Conservation (phyloP, 306 rosid genomes). For the Coriaria nepalensis region DNA sequence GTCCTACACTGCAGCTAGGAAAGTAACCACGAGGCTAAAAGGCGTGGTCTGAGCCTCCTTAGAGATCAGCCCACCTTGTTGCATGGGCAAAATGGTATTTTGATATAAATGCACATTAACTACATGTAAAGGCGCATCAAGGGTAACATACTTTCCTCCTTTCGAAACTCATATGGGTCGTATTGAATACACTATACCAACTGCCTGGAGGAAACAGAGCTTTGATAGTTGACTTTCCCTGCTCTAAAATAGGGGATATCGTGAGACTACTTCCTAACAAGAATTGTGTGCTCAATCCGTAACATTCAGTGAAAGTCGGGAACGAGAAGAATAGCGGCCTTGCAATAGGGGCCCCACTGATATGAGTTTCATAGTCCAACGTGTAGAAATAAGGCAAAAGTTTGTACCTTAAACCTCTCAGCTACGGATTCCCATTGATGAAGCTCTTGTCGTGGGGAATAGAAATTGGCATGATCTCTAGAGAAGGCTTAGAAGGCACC, state of each 20-base stretch:
- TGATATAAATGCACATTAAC: constrained; percentile 90
- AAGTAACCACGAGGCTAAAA: constrained; percentile 47
- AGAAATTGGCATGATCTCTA: constrained; percentile 82
- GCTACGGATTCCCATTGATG: constrained; percentile 93
- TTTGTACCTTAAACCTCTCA: constrained; percentile 60
- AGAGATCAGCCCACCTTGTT: constrained; percentile 69
- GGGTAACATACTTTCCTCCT: constrained; percentile 44
- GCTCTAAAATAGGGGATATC: constrained; percentile 81
- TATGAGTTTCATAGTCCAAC: constrained; percentile 78
- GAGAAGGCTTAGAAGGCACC: constrained; percentile 98
- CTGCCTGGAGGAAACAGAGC: constrained; percentile 87
- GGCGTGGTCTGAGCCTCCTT: constrained; percentile 82
- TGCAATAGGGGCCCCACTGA: constrained; percentile 81
- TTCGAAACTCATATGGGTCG: constrained; percentile 38
- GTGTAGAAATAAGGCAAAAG: constrained; percentile 87
- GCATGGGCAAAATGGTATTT: constrained; percentile 77
- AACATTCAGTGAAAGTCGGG: constrained; percentile 47
- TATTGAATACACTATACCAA: constrained; percentile 80
- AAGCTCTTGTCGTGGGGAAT: constrained; percentile 95
- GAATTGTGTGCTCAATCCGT: constrained; percentile 77
- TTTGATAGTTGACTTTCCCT: constrained; percentile 51
- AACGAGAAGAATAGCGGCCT: constrained; percentile 92
- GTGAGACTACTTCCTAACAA: constrained; percentile 67
- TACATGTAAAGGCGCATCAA: constrained; percentile 67
- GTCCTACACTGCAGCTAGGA: constrained; percentile 49